phyloP scores from a whole-genome alignment of 2,329 filamentous ascomycete genomes.

The Mycosphaerella sp. region DNA sequence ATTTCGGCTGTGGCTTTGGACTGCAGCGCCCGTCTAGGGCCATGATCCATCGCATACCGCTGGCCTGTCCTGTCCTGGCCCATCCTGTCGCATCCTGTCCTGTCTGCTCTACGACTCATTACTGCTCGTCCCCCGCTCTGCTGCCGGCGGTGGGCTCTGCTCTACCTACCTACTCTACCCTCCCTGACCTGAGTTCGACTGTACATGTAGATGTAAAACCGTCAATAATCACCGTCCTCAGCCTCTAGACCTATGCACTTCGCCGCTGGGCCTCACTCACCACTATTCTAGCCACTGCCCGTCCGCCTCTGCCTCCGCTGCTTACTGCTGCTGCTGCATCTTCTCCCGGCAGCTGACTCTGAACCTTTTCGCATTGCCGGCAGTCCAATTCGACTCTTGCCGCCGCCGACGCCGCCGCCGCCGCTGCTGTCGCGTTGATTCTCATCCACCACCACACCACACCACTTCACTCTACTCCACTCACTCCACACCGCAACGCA shows the following conservation, averaged over 20 bases:
- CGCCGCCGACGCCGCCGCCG: neutral
- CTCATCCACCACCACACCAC: neutral
- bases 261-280: slow-evolving; percentile 1
- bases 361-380: slow-evolving; percentile 14
- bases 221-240: too few relatives aligned
- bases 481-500: neutral
- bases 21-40: slow-evolving; percentile 9
- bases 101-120: too few relatives aligned
- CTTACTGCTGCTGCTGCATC: neutral
- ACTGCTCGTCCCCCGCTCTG: neutral
- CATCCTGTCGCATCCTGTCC: too few relatives aligned
- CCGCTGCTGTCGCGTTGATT: neutral
- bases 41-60: too few relatives aligned
- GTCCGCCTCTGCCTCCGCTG: neutral
- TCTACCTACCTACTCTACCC: too few relatives aligned
- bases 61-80: too few relatives aligned
- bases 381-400: slow-evolving; percentile 7
- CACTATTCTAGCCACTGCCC: neutral
- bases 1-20: slow-evolving; percentile 13
- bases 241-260: neutral
- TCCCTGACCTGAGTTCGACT: too few relatives aligned
- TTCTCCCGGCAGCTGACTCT: slow-evolving; percentile 12
- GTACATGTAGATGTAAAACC: too few relatives aligned
- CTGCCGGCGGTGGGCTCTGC: neutral
- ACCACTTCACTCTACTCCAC: too few relatives aligned